Percentiles rank a stretch among this genome's conserved stretches.
These are phyloP conservation scores for Penicillium occitanis DNA, from an alignment of 2,329 filamentous ascomycete genomes.

Conservation along the genomic window DNA sequence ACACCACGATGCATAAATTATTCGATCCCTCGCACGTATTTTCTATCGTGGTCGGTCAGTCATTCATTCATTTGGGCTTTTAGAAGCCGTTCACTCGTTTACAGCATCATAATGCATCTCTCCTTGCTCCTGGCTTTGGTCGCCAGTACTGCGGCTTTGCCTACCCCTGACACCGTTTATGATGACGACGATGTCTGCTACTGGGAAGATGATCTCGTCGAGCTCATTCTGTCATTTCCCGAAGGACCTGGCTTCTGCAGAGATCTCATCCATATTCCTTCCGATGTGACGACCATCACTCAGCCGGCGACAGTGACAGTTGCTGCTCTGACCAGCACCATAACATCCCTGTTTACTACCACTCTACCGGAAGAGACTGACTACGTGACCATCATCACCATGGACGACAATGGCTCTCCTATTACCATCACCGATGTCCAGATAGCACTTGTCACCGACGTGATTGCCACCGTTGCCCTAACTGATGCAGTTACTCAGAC, in stretches of 20 bases:
- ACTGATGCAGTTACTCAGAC: not conserved
- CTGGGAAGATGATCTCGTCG: slow-evolving; percentile 5
- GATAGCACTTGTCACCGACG: not conserved
- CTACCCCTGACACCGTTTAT: not conserved
- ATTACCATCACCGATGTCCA: not conserved
- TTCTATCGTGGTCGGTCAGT: not conserved
- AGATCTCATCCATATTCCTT: slow-evolving; percentile 3
- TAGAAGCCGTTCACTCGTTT: slow-evolving; percentile 24
- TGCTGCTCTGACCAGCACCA: not conserved
- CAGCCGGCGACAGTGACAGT: not conserved
- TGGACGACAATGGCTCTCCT: not conserved
- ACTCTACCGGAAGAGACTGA: not conserved
- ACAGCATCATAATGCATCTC: not conserved
- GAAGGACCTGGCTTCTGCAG: not conserved
- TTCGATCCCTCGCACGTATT: not conserved
- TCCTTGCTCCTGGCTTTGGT: not conserved
- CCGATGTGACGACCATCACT: slow-evolving; percentile 7
- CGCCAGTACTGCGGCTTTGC: not conserved
- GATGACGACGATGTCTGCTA: not conserved
- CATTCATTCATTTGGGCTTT: not conserved
- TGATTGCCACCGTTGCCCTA: not conserved
- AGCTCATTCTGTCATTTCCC: not conserved
- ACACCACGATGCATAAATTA: not conserved
- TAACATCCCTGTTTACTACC: not conserved
- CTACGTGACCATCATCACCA: not conserved